Evolutionary conservation across 805 yeast genomes (phyloP), one percentile per base, ranked within the genome.

Genomic region (Metschnikowia gruessii): DNA sequence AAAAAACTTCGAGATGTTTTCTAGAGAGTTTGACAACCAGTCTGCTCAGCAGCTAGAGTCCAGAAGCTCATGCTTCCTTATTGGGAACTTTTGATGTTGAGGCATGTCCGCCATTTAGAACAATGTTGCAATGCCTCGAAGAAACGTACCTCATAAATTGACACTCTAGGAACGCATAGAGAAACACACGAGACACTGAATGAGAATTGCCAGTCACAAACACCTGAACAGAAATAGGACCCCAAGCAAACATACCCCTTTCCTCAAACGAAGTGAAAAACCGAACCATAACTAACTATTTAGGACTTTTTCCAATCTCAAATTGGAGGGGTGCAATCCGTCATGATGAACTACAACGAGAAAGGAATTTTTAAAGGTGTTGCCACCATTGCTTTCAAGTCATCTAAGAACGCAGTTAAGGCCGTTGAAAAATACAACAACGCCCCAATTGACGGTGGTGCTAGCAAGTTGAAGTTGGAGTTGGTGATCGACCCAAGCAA

Each of bases 361-460:
- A 82, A 79, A 65, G 99, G 98, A 43, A 82, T 82, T 68, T 88
- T 95, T 54, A 86, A 86, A 53, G 99, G 99, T 69, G 80, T 83
- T 72, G 96, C 96, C 53, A 89, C 94, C 48, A 80, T 94, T 60
- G 75, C 83, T 49, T 94, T 94, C 76, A 81, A 73, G 62, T 74
- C 76, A 49, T 66, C 79, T 42, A 82, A 83, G 49, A 76, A 77
- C 64, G 98, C 98, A 43, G 70, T 79, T 51, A 76, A 72, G 60
- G 96, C 97, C 41, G 87, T 87, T 60, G 80, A 82, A 61, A 83
- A 83, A 61, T 92, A 85, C 74, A 87, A 92, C 68, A 92, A 94
- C 62, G 92, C 96, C 37, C 91, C 96, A 61, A 87, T 94, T 59
- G 99, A 94, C 64, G 83, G 83, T 45, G 97, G 97, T 51, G 77